These are phyloP conservation scores for Solanum lycopersicoides DNA, from an alignment of 257 asterid genomes.

Conservation along the genomic window DNA sequence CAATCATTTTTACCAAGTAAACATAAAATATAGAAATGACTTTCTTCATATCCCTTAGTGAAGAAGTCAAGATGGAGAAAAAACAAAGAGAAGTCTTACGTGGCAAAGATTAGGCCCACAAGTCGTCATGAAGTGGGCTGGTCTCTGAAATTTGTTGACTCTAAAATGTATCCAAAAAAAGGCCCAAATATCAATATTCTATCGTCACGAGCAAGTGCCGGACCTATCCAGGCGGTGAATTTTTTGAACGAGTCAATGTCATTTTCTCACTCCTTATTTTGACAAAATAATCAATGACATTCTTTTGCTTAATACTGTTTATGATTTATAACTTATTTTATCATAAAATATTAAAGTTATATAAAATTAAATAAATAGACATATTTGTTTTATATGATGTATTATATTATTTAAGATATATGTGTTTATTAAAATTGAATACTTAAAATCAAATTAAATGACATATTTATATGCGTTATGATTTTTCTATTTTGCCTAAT, in stretches of 20 bases:
- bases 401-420: too few relatives aligned
- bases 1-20: not conserved
- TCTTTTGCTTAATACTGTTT: not conserved
- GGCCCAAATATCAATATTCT: not conserved
- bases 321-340: too few relatives aligned
- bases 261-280: not conserved
- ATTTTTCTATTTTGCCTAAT: not conserved
- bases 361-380: too few relatives aligned
- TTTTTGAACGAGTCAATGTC: conserved; percentile 25
- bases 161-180: not conserved
- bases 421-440: too few relatives aligned
- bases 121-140: conserved; percentile 6
- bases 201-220: conserved; percentile 13
- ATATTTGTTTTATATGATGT: too few relatives aligned
- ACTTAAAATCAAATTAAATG: too few relatives aligned
- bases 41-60: not conserved
- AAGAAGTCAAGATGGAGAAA: not conserved
- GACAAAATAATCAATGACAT: conserved; percentile 14
- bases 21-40: not conserved
- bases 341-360: too few relatives aligned
- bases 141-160: not conserved
- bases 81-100: not conserved
- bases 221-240: conserved; percentile 22
- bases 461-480: too few relatives aligned
- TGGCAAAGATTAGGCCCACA: not conserved